Evolutionary conservation across 2,329 filamentous ascomycete species (phyloP).

Genomic region (Hypomyces perniciosus): DNA sequence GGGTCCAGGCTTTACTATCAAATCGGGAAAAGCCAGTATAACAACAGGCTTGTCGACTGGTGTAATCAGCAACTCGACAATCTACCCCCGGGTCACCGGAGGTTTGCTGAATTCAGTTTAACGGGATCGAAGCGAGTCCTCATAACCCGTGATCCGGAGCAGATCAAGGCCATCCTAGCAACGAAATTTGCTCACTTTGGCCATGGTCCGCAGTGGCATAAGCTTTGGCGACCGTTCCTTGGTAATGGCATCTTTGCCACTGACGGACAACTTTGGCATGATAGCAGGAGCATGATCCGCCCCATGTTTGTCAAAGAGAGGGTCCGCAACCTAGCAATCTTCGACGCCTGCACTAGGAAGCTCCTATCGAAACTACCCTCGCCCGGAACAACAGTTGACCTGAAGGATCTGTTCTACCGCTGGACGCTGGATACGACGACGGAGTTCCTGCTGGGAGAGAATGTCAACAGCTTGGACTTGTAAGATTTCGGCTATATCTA

Average conservation of each 20-base stretch:
- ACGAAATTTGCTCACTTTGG: constrained; percentile 51
- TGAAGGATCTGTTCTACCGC: constrained; percentile 58
- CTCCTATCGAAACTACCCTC: constrained; percentile 53
- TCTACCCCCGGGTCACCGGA: constrained; percentile 2
- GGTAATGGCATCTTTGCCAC: constrained; percentile 52
- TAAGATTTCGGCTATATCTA: constrained; percentile 14
- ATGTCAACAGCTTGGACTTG: constrained; percentile 41
- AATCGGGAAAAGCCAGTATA: constrained; percentile 16
- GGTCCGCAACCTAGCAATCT: constrained; percentile 46
- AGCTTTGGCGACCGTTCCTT: constrained; percentile 40
- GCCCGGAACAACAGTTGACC: constrained; percentile 49
- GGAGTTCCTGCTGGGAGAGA: constrained; percentile 61
- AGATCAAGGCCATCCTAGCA: constrained; percentile 51
- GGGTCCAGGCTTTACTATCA: constrained; percentile 16
- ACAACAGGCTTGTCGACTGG: constrained; percentile 15
- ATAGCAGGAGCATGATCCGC: constrained; percentile 46
- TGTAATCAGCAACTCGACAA: constrained; percentile 13
- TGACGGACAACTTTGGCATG: constrained; percentile 48
- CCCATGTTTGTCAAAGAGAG: constrained; percentile 47
- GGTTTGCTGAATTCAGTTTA: constrained; percentile 18
- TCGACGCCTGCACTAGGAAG: constrained; percentile 53
- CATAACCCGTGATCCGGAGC: constrained; percentile 48
- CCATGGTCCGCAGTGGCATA: constrained; percentile 38
- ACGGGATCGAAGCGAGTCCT: constrained; percentile 27
- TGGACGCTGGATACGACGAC: constrained; percentile 63